Percentiles rank a stretch among this genome's conserved stretches.
These are phyloP conservation scores for Crotalaria pallida DNA, from an alignment of 306 rosid species.

Conservation along the genomic window DNA sequence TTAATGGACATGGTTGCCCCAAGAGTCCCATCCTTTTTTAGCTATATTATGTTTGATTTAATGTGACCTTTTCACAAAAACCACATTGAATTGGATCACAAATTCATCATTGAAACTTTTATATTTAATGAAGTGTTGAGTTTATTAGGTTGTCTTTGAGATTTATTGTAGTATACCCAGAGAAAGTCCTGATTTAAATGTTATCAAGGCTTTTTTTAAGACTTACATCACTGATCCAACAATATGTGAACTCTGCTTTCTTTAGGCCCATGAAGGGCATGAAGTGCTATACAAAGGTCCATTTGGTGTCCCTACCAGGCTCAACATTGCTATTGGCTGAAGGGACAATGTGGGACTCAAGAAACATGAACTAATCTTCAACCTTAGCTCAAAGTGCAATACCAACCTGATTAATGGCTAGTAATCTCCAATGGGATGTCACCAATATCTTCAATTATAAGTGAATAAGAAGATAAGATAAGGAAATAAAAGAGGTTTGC, in stretches of 20 bases:
- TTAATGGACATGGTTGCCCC: slow-evolving; percentile 55
- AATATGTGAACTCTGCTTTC: slow-evolving; percentile 6
- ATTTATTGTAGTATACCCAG: slow-evolving; percentile 10
- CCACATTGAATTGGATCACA: slow-evolving; percentile 23
- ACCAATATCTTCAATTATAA: slow-evolving; percentile 17
- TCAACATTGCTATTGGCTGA: neutral
- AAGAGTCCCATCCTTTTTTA: slow-evolving; percentile 48
- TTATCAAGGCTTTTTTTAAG: slow-evolving; percentile 26
- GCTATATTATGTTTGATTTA: slow-evolving; percentile 6
- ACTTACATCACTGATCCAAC: slow-evolving; percentile 15
- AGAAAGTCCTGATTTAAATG: slow-evolving; percentile 24
- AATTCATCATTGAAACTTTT: slow-evolving; percentile 19
- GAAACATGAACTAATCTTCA: slow-evolving; percentile 20
- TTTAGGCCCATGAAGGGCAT: slow-evolving; percentile 25
- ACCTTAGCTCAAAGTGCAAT: slow-evolving; percentile 20
- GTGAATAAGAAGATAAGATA: slow-evolving; percentile 32
- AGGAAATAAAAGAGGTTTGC: slow-evolving; percentile 13
- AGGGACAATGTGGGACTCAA: slow-evolving; percentile 40
- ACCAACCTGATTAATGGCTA: slow-evolving; percentile 23
- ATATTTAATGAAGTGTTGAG: slow-evolving; percentile 12
- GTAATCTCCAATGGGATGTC: slow-evolving; percentile 28
- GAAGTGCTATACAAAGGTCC: slow-evolving; percentile 15
- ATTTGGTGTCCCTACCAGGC: slow-evolving; percentile 35
- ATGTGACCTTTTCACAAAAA: slow-evolving; percentile 20
- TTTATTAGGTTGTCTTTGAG: slow-evolving; percentile 20